phyloP scores from a whole-genome alignment of 495 filamentous ascomycete species.

The Penicillium paxilli region DNA sequence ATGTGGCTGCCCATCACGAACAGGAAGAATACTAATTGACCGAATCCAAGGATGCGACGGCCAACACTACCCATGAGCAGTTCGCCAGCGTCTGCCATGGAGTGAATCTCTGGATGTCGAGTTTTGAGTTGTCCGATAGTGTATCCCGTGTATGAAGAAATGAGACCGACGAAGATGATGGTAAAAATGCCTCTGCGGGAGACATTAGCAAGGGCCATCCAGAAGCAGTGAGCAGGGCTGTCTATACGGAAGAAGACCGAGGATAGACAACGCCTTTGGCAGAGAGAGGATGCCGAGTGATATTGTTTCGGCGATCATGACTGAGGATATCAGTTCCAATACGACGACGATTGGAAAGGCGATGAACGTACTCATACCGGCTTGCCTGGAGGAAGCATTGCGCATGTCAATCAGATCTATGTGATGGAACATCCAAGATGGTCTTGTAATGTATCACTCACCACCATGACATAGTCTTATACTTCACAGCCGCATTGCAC shows the following conservation, averaged over 20 bases:
- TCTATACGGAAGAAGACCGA: conserved; percentile 56
- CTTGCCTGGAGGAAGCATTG: conserved; percentile 25
- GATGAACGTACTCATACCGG: conserved; percentile 30
- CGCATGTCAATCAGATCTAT: neutral
- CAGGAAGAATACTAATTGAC: conserved; percentile 61
- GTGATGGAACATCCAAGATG: neutral
- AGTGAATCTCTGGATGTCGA: conserved; percentile 59
- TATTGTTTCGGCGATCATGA: conserved; percentile 67
- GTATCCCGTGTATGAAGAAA: conserved; percentile 72
- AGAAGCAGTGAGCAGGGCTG: conserved; percentile 54
- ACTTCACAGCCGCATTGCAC: conserved; percentile 25
- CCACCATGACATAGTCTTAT: conserved; percentile 42
- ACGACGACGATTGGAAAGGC: neutral
- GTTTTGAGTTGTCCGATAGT: conserved; percentile 70
- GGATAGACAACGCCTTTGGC: conserved; percentile 53
- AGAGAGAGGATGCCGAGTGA: conserved; percentile 62
- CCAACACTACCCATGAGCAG: conserved; percentile 59
- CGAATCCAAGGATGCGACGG: conserved; percentile 56
- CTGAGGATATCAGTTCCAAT: conserved; percentile 16
- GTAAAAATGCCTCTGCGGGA: conserved; percentile 42
- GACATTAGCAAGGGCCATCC: conserved; percentile 28
- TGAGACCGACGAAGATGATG: conserved; percentile 59
- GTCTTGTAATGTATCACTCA: conserved; percentile 13
- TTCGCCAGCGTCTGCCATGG: conserved; percentile 66
- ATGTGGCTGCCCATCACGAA: conserved; percentile 76